phyloP scores from a whole-genome alignment of 805 yeast genomes.

The Candida berthetii region DNA sequence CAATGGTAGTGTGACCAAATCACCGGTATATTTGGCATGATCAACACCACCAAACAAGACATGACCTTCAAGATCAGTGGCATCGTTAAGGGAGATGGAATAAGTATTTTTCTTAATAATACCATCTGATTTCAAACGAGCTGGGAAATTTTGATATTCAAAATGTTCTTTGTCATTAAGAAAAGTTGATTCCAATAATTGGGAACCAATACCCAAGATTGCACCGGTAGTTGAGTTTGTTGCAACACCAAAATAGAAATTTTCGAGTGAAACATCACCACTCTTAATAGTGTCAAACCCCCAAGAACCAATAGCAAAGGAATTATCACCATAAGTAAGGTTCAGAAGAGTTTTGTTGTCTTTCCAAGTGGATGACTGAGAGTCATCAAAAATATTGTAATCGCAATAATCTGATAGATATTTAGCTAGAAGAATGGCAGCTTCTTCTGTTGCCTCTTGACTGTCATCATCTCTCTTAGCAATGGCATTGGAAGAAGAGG shows the following conservation, averaged over 20 bases:
- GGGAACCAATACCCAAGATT: conserved; percentile 63
- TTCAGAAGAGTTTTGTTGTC: too few relatives aligned
- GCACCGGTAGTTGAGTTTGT: conserved; percentile 55
- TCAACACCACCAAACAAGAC: conserved; percentile 65
- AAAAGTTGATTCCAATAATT: conserved; percentile 54
- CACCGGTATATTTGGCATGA: conserved; percentile 44
- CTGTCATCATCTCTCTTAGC: too few relatives aligned
- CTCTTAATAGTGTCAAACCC: conserved; percentile 55
- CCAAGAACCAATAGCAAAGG: conserved; percentile 24
- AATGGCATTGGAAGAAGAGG: too few relatives aligned
- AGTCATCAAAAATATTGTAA: too few relatives aligned
- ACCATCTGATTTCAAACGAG: conserved; percentile 45
- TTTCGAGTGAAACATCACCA: conserved; percentile 37
- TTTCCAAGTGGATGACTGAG: too few relatives aligned
- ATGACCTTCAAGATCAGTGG: conserved; percentile 33
- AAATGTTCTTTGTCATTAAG: conserved; percentile 7
- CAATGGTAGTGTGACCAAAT: conserved; percentile 38
- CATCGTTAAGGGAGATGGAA: conserved; percentile 41
- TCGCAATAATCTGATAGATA: too few relatives aligned
- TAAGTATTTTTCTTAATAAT: conserved; percentile 44
- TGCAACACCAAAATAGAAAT: conserved; percentile 64
- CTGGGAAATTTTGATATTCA: conserved; percentile 58
- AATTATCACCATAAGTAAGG: too few relatives aligned
- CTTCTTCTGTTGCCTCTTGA: too few relatives aligned
- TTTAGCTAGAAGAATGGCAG: too few relatives aligned